Evolutionary conservation across 2,329 filamentous ascomycete species (phyloP).

Genomic region (Penicillium sp.): DNA sequence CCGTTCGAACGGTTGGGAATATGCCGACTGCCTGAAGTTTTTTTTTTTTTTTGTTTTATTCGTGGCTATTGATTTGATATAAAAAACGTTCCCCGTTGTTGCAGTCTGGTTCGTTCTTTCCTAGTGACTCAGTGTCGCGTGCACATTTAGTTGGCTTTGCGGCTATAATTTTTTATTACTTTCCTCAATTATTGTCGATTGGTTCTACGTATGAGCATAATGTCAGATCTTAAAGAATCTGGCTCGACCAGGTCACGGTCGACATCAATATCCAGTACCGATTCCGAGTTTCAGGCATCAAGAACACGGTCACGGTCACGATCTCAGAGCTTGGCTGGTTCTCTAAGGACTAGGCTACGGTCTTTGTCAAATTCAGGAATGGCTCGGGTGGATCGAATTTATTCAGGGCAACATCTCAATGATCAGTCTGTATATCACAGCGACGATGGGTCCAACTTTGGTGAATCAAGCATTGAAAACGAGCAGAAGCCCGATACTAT

Average conservation of each 20-base stretch:
- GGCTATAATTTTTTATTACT: neutral
- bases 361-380: slow-evolving; percentile 20
- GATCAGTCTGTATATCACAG: slow-evolving; percentile 36
- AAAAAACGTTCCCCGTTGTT: neutral
- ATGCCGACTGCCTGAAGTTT: neutral
- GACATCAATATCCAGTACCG: slow-evolving; percentile 19
- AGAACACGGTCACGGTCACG: slow-evolving; percentile 4
- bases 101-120: neutral
- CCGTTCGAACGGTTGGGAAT: neutral
- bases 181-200: neutral
- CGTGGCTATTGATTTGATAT: neutral
- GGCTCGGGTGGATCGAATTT: slow-evolving; percentile 24
- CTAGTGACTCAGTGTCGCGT: neutral
- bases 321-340: slow-evolving; percentile 3
- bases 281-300: slow-evolving; percentile 12
- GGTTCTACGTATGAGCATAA: neutral
- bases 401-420: slow-evolving; percentile 36
- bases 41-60: no score
- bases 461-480: slow-evolving; percentile 1
- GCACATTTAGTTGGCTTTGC: neutral
- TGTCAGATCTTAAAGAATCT: slow-evolving; percentile 12
- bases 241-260: slow-evolving; percentile 15
- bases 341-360: slow-evolving; percentile 10
- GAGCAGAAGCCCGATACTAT: slow-evolving; percentile 17
- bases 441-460: slow-evolving; percentile 19